A percentile compares a stretch with the other conserved stretches of the same genome.
Evolutionary conservation across 2,329 filamentous ascomycete genomes (phyloP).

Genomic region (Neonectria magnoliae): DNA sequence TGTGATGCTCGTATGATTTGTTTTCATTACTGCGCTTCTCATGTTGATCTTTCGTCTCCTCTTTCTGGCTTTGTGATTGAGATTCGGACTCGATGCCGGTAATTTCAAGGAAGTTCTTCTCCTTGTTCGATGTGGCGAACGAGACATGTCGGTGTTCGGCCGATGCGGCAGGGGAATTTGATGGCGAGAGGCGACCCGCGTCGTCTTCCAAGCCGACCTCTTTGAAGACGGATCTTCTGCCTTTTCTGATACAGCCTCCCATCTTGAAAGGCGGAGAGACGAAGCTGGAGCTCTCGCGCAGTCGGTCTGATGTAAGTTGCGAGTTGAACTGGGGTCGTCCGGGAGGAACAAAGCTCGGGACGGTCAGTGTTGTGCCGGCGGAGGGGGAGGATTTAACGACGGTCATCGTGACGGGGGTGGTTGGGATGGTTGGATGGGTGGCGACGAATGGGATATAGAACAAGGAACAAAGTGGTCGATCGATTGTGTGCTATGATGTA

Average conservation of each 20-base stretch:
- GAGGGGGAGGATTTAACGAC: conserved; percentile 34
- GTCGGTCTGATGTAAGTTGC: conserved; percentile 59
- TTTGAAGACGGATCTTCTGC: conserved; percentile 62
- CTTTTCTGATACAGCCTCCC: conserved; percentile 58
- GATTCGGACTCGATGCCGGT: conserved; percentile 32
- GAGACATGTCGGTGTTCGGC: conserved; percentile 27
- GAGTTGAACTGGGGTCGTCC: conserved; percentile 62
- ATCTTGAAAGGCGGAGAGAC: conserved; percentile 52
- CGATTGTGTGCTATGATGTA: conserved; percentile 41
- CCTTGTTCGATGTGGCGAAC: conserved; percentile 38
- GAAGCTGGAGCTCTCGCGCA: conserved; percentile 58
- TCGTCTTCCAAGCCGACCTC: conserved; percentile 59
- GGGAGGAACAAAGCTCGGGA: conserved; percentile 29
- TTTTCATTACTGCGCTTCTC: conserved; percentile 11
- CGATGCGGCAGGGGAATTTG: conserved; percentile 22
- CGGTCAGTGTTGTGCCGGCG: conserved; percentile 26
- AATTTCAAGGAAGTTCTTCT: conserved; percentile 46
- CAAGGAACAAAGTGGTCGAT: conserved; percentile 19
- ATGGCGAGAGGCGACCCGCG: conserved; percentile 35
- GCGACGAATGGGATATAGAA: conserved; percentile 5
- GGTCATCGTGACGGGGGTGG: conserved; percentile 31
- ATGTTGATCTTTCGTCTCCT: conserved; percentile 10
- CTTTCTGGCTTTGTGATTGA: conserved; percentile 10
- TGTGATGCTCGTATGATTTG: conserved; percentile 8
- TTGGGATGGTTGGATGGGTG: conserved; percentile 6